phyloP scores from a whole-genome alignment of 805 yeast genomes.

The Monosporozyma unispora region DNA sequence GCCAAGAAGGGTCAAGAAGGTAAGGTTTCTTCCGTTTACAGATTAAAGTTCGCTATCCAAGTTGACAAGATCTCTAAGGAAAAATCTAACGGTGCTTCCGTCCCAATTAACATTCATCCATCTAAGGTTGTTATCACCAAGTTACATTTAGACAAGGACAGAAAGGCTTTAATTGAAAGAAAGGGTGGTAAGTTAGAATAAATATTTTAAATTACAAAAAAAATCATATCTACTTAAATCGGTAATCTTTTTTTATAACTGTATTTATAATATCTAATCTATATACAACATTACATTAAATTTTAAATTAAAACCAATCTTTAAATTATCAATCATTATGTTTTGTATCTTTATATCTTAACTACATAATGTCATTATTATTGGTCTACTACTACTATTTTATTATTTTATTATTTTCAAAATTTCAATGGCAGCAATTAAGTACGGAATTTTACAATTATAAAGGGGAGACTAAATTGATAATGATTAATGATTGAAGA shows the following conservation, averaged over 20 bases:
- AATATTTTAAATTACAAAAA: slow-evolving; percentile 17
- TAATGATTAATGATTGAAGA: neutral
- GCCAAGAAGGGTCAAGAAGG: slow-evolving; percentile 99
- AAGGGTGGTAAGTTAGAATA: slow-evolving; percentile 97
- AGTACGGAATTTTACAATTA: too few species aligned
- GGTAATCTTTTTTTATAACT: too few species aligned
- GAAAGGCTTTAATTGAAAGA: slow-evolving; percentile 95
- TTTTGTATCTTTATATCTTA: neutral
- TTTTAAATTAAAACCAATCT: slow-evolving; percentile 1
- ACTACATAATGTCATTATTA: neutral
- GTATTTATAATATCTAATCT: slow-evolving; percentile 1
- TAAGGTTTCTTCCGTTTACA: slow-evolving; percentile 94
- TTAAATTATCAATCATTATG: neutral
- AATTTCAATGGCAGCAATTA: too few species aligned
- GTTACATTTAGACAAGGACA: slow-evolving; percentile 96
- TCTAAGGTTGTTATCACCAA: slow-evolving; percentile 98
- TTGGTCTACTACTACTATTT: neutral
- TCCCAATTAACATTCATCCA: slow-evolving; percentile 96
- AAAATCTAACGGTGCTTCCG: slow-evolving; percentile 95
- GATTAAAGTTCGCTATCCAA: slow-evolving; percentile 95
- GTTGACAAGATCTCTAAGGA: slow-evolving; percentile 96
- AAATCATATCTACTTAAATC: too few species aligned
- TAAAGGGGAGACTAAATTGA: too few species aligned
- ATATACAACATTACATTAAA: neutral
- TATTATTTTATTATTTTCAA: too few species aligned